Evolutionary conservation across 2,329 filamentous ascomycete species (phyloP), one percentile per base, ranked within the genome.

Genomic region (Ascosphaera apis): DNA sequence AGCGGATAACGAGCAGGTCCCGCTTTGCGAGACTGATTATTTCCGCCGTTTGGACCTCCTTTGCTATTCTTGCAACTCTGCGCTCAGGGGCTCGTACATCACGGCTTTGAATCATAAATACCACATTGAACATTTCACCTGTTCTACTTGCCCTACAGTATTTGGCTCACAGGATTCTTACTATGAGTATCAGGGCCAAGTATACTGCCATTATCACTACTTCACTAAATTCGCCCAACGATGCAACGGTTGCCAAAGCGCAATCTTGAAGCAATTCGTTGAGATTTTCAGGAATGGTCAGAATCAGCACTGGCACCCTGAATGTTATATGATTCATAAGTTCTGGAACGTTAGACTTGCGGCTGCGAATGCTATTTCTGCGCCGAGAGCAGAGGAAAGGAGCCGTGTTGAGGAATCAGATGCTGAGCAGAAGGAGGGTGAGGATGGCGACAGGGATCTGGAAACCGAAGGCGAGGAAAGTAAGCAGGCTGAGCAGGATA

Each of bases 261-360:
- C 88, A 36, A 98, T 98, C 43, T 64, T 98, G 31, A 98, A 98
- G 60, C 88, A 98, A 54, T 98, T 98, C 53, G 88, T 98, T 41
- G 88, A 98, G 56, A 95, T 98, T 41, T 98, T 84, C 57, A 76
- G 88, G 46, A 95, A 95, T 55, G 86, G 86, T 2, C 80, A 92
- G 53, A 93, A 95, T 51, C 88, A 98, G 51, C 88, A 98, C 53
- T 98, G 88, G 88, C 88, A 98, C 52, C 88, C 88, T 2, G 88
- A 98, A 57, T 98, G 88, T 56, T 98, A 98, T 57, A 98, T 98
- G 88, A 98, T 98, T 42, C 88, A 98, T 61, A 98, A 98, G 51
- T 98, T 95, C 57, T 98, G 88, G 88, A 98, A 95, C 52, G 88
- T 98, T 40, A 75, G 88, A 36, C 63, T 98, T 27, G 72, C 73